Conservation (phyloP, 441 rosid genomes). For the Adansonia madagascariensis region DNA sequence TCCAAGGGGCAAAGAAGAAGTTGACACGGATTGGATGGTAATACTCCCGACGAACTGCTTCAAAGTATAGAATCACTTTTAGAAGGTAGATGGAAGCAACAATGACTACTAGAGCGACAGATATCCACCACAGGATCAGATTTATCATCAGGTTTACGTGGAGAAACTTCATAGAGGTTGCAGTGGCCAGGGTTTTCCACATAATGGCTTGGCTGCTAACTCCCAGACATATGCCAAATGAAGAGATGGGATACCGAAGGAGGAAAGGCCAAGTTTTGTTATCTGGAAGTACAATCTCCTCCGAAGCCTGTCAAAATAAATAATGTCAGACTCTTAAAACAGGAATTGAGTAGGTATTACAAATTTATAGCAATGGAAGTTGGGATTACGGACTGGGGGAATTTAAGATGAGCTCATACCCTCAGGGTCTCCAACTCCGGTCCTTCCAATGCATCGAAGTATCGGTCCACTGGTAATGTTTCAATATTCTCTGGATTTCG, state of each 20-base stretch:
- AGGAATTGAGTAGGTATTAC: background rate
- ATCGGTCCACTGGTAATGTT: constrained; percentile 66
- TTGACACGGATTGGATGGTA: constrained; percentile 84
- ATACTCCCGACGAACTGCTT: constrained; percentile 86
- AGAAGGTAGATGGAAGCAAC: constrained; percentile 56
- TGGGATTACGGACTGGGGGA: background rate
- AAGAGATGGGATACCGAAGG: constrained; percentile 69
- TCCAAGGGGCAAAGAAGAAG: constrained; percentile 95
- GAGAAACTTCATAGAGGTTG: constrained; percentile 65
- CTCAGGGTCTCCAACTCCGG: constrained; percentile 82
- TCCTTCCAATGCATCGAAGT: constrained; percentile 81
- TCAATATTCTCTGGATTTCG: constrained; percentile 41
- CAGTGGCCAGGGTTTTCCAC: constrained; percentile 78
- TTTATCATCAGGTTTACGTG: constrained; percentile 51
- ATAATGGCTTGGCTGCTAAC: constrained; percentile 85
- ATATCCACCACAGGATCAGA: constrained; percentile 68
- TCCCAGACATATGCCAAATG: constrained; percentile 90
- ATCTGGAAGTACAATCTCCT: constrained; percentile 71
- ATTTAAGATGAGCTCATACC: constrained; percentile 45
- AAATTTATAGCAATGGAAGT: background rate
- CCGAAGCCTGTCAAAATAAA: constrained; percentile 52
- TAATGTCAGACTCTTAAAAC: background rate
- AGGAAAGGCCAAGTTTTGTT: constrained; percentile 89
- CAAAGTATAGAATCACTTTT: constrained; percentile 67
- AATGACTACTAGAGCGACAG: constrained; percentile 49